phyloP scores from a whole-genome alignment of 805 yeast species.

The Metschnikowia lachancei region DNA sequence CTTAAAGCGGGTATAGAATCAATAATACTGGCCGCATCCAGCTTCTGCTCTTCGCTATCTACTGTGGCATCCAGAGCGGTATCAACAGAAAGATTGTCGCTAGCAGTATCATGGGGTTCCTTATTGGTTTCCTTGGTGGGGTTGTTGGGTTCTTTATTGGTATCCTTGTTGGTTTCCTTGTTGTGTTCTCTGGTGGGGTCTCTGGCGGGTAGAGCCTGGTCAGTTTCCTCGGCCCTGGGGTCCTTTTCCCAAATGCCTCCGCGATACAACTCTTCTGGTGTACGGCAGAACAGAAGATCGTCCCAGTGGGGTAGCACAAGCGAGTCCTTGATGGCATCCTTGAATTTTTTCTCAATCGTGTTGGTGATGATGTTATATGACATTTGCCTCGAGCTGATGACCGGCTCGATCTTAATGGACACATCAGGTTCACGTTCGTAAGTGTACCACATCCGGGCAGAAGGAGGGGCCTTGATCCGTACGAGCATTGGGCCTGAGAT shows the following conservation, averaged over 20 bases:
- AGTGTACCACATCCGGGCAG: constrained; percentile 86
- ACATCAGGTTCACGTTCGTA: constrained; percentile 77
- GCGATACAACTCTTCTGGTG: constrained; percentile 68
- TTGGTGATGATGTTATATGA: constrained; percentile 77
- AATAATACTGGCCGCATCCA: not conserved
- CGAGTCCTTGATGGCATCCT: constrained; percentile 75
- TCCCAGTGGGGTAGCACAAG: constrained; percentile 88
- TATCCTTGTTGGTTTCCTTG: too few species aligned
- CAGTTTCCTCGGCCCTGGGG: not conserved
- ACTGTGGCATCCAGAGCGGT: constrained; percentile 6
- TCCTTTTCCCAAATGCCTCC: constrained; percentile 88
- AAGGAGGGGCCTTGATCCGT: constrained; percentile 83
- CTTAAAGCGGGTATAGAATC: constrained; percentile 7
- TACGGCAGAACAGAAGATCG: constrained; percentile 69
- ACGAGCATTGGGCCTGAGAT: constrained; percentile 73
- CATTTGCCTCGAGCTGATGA: constrained; percentile 81
- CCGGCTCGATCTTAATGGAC: constrained; percentile 79
- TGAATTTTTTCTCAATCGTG: constrained; percentile 71
- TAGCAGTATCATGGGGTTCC: not conserved
- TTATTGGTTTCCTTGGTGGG: too few species aligned
- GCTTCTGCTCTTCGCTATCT: constrained; percentile 1
- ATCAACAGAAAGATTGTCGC: constrained; percentile 1
- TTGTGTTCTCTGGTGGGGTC: not conserved
- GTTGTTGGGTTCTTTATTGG: too few species aligned
- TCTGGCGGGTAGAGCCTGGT: not conserved